A percentile compares a stretch with the other conserved stretches of the same genome.
Conservation (phyloP, 192 early-diverging fungal species). For the Gamsiella multidivaricata region DNA sequence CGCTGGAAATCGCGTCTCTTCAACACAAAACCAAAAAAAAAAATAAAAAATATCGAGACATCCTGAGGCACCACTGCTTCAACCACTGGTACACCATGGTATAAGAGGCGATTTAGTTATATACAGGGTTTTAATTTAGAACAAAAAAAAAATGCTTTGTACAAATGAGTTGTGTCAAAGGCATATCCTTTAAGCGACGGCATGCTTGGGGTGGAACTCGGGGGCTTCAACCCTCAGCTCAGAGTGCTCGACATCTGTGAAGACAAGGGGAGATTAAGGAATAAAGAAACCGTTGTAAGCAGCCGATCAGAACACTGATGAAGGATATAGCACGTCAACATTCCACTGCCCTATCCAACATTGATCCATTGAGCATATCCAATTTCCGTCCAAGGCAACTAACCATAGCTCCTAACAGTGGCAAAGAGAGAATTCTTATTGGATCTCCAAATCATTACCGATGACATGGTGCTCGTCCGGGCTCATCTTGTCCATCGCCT, state of each 20-base stretch:
- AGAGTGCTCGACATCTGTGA: conserved; percentile 40
- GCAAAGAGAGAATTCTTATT: conserved; percentile 1
- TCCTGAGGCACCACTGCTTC: too few species aligned
- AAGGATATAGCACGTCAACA: too few species aligned
- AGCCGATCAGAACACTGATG: too few species aligned
- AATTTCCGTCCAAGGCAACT: background rate
- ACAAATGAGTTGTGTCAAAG: too few species aligned
- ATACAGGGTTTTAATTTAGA: too few species aligned
- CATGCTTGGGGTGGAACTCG: conserved; percentile 43
- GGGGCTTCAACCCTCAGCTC: conserved; percentile 48
- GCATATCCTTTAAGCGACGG: conserved; percentile 7
- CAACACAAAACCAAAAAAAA: too few species aligned
- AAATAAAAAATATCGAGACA: too few species aligned
- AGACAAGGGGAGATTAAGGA: background rate
- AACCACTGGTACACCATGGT: too few species aligned
- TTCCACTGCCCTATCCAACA: too few species aligned
- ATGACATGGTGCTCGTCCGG: conserved; percentile 11
- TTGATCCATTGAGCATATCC: background rate
- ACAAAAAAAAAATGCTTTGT: too few species aligned
- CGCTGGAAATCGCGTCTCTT: too few species aligned
- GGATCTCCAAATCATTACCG: conserved; percentile 26
- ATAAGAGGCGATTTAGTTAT: too few species aligned
- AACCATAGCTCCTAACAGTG: background rate
- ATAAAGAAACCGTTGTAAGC: background rate
- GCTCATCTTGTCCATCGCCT: conserved; percentile 14